Evolutionary conservation across 805 yeast species (phyloP), one percentile per base, ranked within the genome.

Genomic region (Brettanomyces nanus): DNA sequence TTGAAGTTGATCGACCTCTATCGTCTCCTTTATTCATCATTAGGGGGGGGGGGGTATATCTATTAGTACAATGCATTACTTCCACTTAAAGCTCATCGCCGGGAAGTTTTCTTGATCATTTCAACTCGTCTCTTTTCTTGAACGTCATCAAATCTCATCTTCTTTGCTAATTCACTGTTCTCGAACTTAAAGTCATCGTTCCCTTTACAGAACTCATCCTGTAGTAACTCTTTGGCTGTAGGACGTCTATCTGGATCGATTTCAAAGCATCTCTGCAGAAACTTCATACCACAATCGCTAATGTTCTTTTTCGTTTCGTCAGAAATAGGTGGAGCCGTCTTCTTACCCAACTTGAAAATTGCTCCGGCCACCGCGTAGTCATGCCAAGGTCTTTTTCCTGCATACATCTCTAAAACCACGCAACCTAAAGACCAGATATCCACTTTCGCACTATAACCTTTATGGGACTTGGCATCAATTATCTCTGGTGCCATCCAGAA

Each of bases 401-500:
- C 96, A 68, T 84, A 87, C 97, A 92, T 92, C 59, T 92, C 98
- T 37, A 92, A 58, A 19, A 92, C 94, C 32, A 92, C 96, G 65
- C 99, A 92, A 1, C 99, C 99, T 19, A 90, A 60, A 1, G 97
- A 89, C 99, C 99, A 92, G 28, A 92, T 89, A 60, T 92, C 99
- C 19, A 92, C 87, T 61, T 92, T 92, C 17, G 98, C 98, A 65
- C 95, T 85, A 57, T 92, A 92, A 1, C 98, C 98, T 55, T 82
- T 92, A 45, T 77, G 80, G 3, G 75, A 78, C 17, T 77, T 77
- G 41, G 85, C 86, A 55, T 87, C 90, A 36, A 92, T 87, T 46
- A 94, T 95, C 55, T 92, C 99, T 0, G 99, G 99, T 1, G 99
- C 99, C 98, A 92, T 92, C 98, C 98, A 92, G 58, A 89, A 92